Base-by-base conservation (phyloP, 768 basidiomycete species). In the Erythrobasidium yunnanense region DNA sequence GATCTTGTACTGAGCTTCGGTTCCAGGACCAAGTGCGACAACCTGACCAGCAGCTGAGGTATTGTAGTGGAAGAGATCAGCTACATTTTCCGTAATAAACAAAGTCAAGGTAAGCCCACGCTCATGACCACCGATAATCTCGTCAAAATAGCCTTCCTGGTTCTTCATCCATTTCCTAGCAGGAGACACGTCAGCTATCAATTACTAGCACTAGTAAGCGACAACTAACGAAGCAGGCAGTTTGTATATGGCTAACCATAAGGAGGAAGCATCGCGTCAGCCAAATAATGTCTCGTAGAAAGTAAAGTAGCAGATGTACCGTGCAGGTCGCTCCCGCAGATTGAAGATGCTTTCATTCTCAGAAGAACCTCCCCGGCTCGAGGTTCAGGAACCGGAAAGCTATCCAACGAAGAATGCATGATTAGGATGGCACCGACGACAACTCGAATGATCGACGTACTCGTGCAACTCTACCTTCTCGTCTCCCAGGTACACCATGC, bases 131-230 rank as follows among this genome's bases (percentile, higher is more conserved):
- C 56, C 56, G 7, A 58, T 58, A 25, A 58, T 55, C 15, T 55
- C 56, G 38, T 46, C 56, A 47, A 58, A 58, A 25, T 58, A 58
- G 35, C 56, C 56, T 29, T 58, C 56, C 27, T 58, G 56, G 45
- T 58, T 58, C 45, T 58, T 58, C 56, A 58, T 58, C 56, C 56
- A 58, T 58, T 58, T 58, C 4, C 56, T 58, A 4, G 20, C 18
- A 11, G 45, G 33, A 27, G 17, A 15, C 3, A 25, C 5, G 35
- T 58, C 32, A 58, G 45, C 56, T 20, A 52, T 11, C 50, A 52
- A 8, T 11, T 8, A 52, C 15, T 22, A 52, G 18, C 25, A 8
- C 50, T 52, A 22, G 50, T 30, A 11, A 52, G 7, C 13, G 29
- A 52, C 13, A 52, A 52, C 50, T 52, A 11, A 52, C 50, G 56